Base-by-base conservation (phyloP, 2,329 filamentous ascomycete genomes). In the Zarea fungicola region DNA sequence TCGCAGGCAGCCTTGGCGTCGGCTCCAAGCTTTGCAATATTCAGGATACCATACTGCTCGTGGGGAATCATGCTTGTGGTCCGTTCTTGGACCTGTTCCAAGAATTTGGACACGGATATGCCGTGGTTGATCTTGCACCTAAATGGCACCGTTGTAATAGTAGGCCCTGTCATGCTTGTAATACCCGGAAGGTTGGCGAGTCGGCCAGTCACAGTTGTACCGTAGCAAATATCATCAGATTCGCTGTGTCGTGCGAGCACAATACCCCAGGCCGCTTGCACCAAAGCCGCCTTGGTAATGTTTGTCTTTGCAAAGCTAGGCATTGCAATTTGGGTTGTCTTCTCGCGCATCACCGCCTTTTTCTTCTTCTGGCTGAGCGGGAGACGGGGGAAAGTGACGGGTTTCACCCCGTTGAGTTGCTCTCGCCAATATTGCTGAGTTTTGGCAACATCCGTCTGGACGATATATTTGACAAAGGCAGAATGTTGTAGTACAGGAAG, bases 11-110 rank as follows among this genome's bases (percentile, higher is more conserved):
- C 26, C 10, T 34, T 39, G 16, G 47, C 48, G 29, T 52, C 43
- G 14, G 28, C 19, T 28, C 50, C 44, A 4, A 54, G 41, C 23
- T 50, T 50, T 10, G 44, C 42, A 26, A 54, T 54, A 21, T 50
- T 50, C 32, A 42, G 32, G 11, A 50, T 34, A 2, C 50, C 47
- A 16, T 29, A 42, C 18, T 52, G 46, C 23, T 49, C 50, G 36
- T 46, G 42, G 5, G 50, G 40, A 0, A 41, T 37, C 47, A 46
- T 46, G 3, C 10, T 11, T 3, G 31, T 25, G 5, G 21, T 28
- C n/a, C 39, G 39, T 5, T 23, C 16, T 13, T 36, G 29, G 5
- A 45, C 21, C n/a, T 45, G 22, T 14, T 10, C 10, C 16, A 45
- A 22, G 14, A 45, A 26, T 13, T 34, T 22, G 13, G 42, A 45